Percentiles rank a stretch among this genome's conserved stretches.
These are phyloP conservation scores for Purpureocillium takamizusanense DNA, from an alignment of 2,329 filamentous ascomycete species.

Conservation along the genomic window DNA sequence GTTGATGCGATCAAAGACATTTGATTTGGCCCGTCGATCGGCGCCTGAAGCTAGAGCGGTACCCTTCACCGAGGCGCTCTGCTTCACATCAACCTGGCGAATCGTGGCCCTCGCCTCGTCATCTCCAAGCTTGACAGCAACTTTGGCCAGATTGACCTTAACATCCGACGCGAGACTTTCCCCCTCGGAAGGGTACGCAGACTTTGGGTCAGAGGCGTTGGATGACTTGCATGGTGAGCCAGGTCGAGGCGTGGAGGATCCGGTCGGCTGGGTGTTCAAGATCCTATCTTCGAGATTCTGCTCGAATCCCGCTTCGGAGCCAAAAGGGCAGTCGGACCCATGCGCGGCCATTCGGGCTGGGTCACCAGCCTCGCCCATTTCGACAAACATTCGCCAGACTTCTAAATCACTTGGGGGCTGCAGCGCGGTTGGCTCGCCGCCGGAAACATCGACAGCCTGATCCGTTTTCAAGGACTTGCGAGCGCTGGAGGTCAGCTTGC, in stretches of 20 bases:
- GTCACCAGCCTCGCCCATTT: neutral
- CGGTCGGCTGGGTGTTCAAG: conserved; percentile 23
- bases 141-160: conserved; percentile 6
- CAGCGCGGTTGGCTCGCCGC: conserved; percentile 11
- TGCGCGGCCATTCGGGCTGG: neutral
- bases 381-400: neutral
- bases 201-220: neutral
- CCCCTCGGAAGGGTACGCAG: too few relatives aligned
- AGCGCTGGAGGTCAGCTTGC: conserved; percentile 19
- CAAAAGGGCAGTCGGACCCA: conserved; percentile 14
- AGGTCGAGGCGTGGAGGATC: conserved; percentile 28
- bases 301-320: conserved; percentile 27
- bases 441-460: conserved; percentile 19
- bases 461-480: conserved; percentile 16
- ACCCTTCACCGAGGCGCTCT: neutral
- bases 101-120: conserved; percentile 1
- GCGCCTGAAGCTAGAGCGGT: neutral
- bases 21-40: neutral
- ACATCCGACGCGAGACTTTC: conserved; percentile 1
- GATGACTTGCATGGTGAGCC: conserved; percentile 3
- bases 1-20: neutral
- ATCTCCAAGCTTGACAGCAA: conserved; percentile 5
- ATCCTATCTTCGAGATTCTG: conserved; percentile 28
- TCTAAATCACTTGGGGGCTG: neutral
- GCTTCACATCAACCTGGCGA: conserved; percentile 4